Evolutionary conservation across 768 basidiomycete species (phyloP).

Genomic region (Pulveroboletus sp.): DNA sequence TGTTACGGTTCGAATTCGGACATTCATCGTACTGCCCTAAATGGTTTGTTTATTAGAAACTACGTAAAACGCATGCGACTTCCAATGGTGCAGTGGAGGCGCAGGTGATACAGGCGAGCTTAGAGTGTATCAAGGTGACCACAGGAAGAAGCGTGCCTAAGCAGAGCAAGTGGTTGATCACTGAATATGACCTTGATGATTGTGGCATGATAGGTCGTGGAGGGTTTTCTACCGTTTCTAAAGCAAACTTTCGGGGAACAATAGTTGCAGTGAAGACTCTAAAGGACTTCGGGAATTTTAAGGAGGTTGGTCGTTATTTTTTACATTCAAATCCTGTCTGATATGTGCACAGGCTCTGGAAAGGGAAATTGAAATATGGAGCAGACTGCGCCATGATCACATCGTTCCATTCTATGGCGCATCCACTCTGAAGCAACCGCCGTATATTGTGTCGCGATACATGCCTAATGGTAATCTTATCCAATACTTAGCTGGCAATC

Average conservation of each 20-base stretch:
- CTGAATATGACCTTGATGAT: constrained; percentile 25
- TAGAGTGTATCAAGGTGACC: not conserved
- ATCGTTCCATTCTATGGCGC: constrained; percentile 15
- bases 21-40: not conserved
- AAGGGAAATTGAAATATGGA: constrained; percentile 12
- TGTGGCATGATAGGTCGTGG: constrained; percentile 24
- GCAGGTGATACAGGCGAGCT: not conserved
- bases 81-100: not conserved
- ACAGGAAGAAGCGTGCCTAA: constrained; percentile 4
- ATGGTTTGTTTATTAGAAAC: not conserved
- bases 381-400: constrained; percentile 7
- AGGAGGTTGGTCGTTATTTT: not conserved
- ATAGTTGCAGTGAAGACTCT: constrained; percentile 4
- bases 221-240: constrained; percentile 16
- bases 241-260: constrained; percentile 1
- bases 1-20: not conserved
- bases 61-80: not conserved
- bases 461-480: constrained; percentile 6
- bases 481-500: constrained; percentile 1
- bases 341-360: not conserved
- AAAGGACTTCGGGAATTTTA: not conserved
- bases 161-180: constrained; percentile 21
- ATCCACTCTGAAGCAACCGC: constrained; percentile 1
- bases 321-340: no score
- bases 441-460: constrained; percentile 10